A percentile compares a stretch with the other conserved stretches of the same genome.
Evolutionary conservation across 116 monocot genomes (phyloP).

Genomic region (Cymodocea nodosa): DNA sequence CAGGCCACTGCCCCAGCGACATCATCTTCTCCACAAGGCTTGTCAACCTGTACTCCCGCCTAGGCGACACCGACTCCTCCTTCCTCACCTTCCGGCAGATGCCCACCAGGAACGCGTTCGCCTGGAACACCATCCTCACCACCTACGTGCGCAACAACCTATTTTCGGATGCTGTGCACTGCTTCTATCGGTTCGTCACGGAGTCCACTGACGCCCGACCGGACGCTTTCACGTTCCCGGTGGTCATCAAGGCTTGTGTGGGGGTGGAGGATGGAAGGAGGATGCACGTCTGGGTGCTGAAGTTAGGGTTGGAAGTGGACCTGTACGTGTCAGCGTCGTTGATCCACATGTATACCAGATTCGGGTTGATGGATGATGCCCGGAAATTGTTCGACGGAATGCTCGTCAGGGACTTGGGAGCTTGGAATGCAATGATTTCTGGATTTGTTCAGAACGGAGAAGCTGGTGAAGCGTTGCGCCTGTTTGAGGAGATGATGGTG

Average conservation of each 20-base stretch:
- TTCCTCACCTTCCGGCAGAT: conserved; percentile 17
- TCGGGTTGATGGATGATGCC: conserved; percentile 26
- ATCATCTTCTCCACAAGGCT: conserved; percentile 15
- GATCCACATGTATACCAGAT: conserved; percentile 33
- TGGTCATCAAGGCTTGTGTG: conserved; percentile 32
- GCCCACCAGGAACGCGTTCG: conserved; percentile 20
- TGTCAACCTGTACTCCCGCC: conserved; percentile 23
- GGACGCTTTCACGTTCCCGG: conserved; percentile 66
- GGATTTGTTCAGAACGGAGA: conserved; percentile 44
- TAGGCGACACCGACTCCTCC: conserved; percentile 32
- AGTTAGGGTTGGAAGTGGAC: conserved; percentile 23
- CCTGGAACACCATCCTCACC: conserved; percentile 52
- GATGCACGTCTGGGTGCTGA: conserved; percentile 35
- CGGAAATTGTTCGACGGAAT: conserved; percentile 49
- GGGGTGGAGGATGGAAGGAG: conserved; percentile 2
- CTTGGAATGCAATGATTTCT: conserved; percentile 73
- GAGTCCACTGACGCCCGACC: conserved; percentile 18
- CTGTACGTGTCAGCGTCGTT: conserved; percentile 44
- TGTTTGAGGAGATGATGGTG: conserved; percentile 45
- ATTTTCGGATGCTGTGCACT: conserved; percentile 13
- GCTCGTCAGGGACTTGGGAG: conserved; percentile 35
- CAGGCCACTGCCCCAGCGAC: conserved; percentile 13
- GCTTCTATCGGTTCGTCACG: conserved; percentile 28
- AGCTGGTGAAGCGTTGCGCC: conserved; percentile 14
- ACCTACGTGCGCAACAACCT: conserved; percentile 20